phyloP scores from a whole-genome alignment of 495 filamentous ascomycete genomes.

The Podospora fimiseda region DNA sequence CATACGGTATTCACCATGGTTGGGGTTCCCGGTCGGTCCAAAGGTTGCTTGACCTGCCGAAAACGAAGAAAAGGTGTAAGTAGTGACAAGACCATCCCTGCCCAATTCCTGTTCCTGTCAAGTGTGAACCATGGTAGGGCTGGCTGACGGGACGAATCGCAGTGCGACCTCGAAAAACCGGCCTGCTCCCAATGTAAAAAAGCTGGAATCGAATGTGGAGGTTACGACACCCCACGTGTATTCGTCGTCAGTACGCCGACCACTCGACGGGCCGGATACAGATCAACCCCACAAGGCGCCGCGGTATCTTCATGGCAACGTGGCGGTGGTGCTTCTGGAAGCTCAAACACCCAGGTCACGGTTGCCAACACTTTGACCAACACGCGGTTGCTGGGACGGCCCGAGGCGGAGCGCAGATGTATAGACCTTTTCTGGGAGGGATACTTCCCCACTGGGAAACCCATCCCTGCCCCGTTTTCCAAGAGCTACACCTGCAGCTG shows the following conservation, averaged over 20 bases:
- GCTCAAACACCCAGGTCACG: too few species aligned
- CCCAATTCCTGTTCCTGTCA: too few species aligned
- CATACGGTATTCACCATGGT: constrained; percentile 2
- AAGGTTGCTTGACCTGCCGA: constrained; percentile 3
- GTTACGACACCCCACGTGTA: constrained; percentile 3
- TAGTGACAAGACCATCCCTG: too few species aligned
- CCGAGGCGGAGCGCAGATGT: constrained; percentile 12
- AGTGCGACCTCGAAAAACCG: constrained; percentile 6
- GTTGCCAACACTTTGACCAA: neutral
- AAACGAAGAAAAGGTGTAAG: constrained; percentile 7
- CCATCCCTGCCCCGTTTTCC: neutral
- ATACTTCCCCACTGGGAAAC: constrained; percentile 11
- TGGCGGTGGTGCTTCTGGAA: too few species aligned
- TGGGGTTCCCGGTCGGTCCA: constrained; percentile 4
- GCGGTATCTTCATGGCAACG: neutral
- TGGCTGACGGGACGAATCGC: too few species aligned
- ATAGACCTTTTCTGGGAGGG: constrained; percentile 18
- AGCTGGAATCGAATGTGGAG: constrained; percentile 3
- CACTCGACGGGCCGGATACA: constrained; percentile 5
- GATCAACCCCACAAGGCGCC: neutral
- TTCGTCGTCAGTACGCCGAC: constrained; percentile 12
- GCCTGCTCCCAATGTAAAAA: constrained; percentile 5
- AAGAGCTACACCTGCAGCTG: constrained; percentile 15
- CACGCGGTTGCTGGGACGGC: neutral
- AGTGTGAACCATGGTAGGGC: too few species aligned